Evolutionary conservation across 2,329 filamentous ascomycete genomes (phyloP), one percentile per base, ranked within the genome.

Genomic region (Cryphonectria radicalis): DNA sequence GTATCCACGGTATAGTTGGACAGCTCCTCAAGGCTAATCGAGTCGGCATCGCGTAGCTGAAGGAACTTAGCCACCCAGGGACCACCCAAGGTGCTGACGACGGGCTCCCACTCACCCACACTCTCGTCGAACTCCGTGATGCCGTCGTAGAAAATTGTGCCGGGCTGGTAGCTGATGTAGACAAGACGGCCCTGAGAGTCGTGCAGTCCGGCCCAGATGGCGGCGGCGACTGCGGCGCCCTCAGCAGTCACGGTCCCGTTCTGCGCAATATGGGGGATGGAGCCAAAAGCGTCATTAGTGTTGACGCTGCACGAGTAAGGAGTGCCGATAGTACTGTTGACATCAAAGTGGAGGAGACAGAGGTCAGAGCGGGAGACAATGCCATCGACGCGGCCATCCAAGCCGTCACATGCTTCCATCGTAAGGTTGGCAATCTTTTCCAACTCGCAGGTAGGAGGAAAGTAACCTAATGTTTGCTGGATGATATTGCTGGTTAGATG

Each of bases 391-490:
- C 85, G 73, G 1, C 83, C 82, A 73, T 85, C 84, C 63, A 82
- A 79, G 0, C 74, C 71, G 75, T 86, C 84, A 68, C 84, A 85
- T 74, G 85, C 83, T 1, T 80, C 79, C 60, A 89, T 87, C 4
- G 87, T 89, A 57, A 81, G 79, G 74, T 88, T 89, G 25, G 85
- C 81, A 63, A 89, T 87, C 63, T 75, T 77, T 57, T 84, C 62
- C 1, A 84, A 81, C 67, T 85, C 84, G 4, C 75, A 77, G 0
- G 74, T 69, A 0, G 79, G 68, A 1, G 82, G 77, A 32, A 85
- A 84, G 59, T 85, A 79, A 72, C 81, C 79, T 4, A 81, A 75
- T 0, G 81, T 76, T 4, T 81, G 81, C 50, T 69, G 55, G n/a
- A 78, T 79, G 25, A 65, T 42, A 25, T 43, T 46, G 43, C 35